A percentile compares a stretch with the other conserved stretches of the same genome.
Conservation (phyloP, 1,284 basidiomycete species). For the Ustilago esculenta region DNA sequence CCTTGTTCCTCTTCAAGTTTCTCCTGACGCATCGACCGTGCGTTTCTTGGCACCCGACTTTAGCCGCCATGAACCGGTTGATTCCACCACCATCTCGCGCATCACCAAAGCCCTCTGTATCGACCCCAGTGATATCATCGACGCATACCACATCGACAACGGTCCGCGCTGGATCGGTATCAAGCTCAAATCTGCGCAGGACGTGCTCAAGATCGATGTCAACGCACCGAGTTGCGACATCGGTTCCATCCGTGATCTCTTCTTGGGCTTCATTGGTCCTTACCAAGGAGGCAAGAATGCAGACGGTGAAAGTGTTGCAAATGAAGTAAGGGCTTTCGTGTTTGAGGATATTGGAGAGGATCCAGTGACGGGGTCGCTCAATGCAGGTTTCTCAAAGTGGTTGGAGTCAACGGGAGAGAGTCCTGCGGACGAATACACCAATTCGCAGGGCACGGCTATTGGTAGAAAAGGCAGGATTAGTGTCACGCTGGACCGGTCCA, state of each 20-base stretch:
- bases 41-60: conserved; percentile 48
- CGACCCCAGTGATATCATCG: conserved; percentile 20
- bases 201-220: conserved; percentile 44
- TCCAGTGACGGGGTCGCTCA: conserved; percentile 60
- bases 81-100: conserved; percentile 15
- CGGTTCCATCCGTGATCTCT: conserved; percentile 19
- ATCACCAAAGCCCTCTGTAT: conserved; percentile 32
- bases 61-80: conserved; percentile 33
- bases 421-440: conserved; percentile 29
- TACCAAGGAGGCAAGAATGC: conserved; percentile 29
- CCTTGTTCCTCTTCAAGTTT: conserved; percentile 28
- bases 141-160: conserved; percentile 52
- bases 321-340: conserved; percentile 50
- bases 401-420: conserved; percentile 30
- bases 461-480: conserved; percentile 45
- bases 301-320: conserved; percentile 17
- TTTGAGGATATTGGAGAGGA: conserved; percentile 49
- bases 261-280: conserved; percentile 51
- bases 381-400: conserved; percentile 56
- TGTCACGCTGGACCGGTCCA: conserved; percentile 21
- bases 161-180: conserved; percentile 58
- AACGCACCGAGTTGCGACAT: conserved; percentile 13
- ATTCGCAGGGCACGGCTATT: conserved; percentile 47
- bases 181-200: conserved; percentile 30
- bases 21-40: conserved; percentile 11